Conservation (phyloP, 495 filamentous ascomycete species). For the Penicillium manginii region DNA sequence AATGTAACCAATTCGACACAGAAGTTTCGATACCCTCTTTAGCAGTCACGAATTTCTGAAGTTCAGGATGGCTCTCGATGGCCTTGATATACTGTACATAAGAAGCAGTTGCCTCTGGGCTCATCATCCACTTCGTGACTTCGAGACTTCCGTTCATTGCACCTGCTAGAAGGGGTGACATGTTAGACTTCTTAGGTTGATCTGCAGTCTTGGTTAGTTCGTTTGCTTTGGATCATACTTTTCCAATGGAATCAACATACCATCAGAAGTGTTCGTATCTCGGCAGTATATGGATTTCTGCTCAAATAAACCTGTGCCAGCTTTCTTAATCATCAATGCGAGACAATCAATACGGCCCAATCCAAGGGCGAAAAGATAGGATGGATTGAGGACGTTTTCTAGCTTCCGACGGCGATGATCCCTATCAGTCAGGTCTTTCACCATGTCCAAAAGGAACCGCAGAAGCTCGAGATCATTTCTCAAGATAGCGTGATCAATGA, state of each 20-base stretch:
- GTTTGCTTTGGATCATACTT: not conserved
- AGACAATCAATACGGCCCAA: not conserved
- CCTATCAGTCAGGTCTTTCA: not conserved
- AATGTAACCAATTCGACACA: constrained; percentile 1
- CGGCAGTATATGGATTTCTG: not conserved
- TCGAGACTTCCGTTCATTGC: constrained; percentile 1
- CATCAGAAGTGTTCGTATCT: not conserved
- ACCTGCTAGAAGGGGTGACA: not conserved
- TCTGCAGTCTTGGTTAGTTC: not conserved
- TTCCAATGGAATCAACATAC: not conserved
- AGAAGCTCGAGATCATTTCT: not conserved
- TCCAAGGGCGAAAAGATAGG: not conserved
- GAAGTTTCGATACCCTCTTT: not conserved
- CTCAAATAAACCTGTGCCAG: not conserved
- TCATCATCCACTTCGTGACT: not conserved
- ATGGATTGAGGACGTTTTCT: not conserved
- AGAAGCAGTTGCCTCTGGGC: not conserved
- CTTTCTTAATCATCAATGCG: not conserved
- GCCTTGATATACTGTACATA: not conserved
- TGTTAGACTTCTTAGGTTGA: not conserved
- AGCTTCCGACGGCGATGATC: not conserved
- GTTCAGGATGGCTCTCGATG: not conserved
- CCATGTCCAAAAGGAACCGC: not conserved
- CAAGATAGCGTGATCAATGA: not conserved
- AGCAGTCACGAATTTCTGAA: not conserved